Base-by-base conservation (phyloP, 129 eudicot genomes). In the Saussurea involucrata region DNA sequence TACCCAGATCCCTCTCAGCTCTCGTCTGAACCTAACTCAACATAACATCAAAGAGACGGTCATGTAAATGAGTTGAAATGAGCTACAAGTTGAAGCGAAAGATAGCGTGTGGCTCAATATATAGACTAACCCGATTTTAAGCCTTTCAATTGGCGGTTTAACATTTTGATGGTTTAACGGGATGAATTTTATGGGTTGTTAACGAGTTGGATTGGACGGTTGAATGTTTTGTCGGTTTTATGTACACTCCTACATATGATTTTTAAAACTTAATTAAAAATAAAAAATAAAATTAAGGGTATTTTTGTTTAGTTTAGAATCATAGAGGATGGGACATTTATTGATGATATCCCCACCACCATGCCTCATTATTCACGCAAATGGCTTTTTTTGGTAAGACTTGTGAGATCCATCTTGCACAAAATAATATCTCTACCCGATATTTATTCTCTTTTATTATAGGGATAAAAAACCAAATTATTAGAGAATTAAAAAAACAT, bases 1-100 rank as follows among this genome's bases (percentile, higher is more conserved):
- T 68, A 75, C 92, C 97, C 4, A 92, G 90, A 84, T 95, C 99
- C 88, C 88, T 92, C 40, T 77, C 87, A 73, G 94, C 86, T 63
- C 87, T 87, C 87, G 73, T 73, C 97, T 95, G 86, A 44, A 79
- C 18, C 69, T 34, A 75, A 42, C 42, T n/a, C n/a, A n/a, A n/a
- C n/a, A n/a, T n/a, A n/a, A n/a, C n/a, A n/a, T 78, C 75, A 79
- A 17, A 27, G 5, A 11, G 28, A 72, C 25, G 8, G 8, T 55
- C n/a, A n/a, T n/a, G n/a, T n/a, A n/a, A 18, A 25, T 12, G 22
- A 58, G 18, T 53, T 10, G 32, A 71, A 60, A 58, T 24, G 18
- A 61, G 8, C 29, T 66, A 55, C 27, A 8, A 73, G 49, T 4
- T 66, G 29, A 27, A 9, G 37, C 0, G 18, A 55, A 21, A 22